These are phyloP conservation scores for Pyricularia sp. DNA, from an alignment of 2,329 filamentous ascomycete genomes.

Conservation along the genomic window DNA sequence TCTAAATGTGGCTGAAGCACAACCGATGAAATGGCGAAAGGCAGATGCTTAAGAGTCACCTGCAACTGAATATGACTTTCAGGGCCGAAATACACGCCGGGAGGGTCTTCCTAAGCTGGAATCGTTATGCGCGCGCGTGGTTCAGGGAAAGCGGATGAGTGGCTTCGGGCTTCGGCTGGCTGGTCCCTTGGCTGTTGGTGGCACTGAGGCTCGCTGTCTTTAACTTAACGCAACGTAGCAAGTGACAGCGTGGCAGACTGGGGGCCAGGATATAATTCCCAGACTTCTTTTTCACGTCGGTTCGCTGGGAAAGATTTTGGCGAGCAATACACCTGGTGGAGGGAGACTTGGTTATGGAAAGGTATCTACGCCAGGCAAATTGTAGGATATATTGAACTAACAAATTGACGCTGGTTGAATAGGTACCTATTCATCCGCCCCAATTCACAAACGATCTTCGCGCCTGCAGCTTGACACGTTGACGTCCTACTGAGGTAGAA, in stretches of 20 bases:
- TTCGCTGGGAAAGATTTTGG: not conserved
- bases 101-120: not conserved
- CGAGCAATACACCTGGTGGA: not conserved
- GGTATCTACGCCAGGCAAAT: not conserved
- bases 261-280: not conserved
- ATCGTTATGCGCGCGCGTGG: not conserved
- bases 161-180: not conserved
- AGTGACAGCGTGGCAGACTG: not conserved
- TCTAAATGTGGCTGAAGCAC: not conserved
- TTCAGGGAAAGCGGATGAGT: not conserved
- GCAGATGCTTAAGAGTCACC: not conserved
- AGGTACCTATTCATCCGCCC: no score
- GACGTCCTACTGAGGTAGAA: constrained; percentile 10
- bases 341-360: not conserved
- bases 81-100: not conserved
- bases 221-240: not conserved
- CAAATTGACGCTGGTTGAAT: not conserved
- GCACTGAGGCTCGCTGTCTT: not conserved
- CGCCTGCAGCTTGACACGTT: constrained; percentile 4
- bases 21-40: not conserved
- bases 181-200: not conserved
- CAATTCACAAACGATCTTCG: not conserved
- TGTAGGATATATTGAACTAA: not conserved
- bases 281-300: not conserved
- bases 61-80: not conserved